phyloP scores from a whole-genome alignment of 2,329 filamentous ascomycete genomes.

The Shiraia bambusicola region DNA sequence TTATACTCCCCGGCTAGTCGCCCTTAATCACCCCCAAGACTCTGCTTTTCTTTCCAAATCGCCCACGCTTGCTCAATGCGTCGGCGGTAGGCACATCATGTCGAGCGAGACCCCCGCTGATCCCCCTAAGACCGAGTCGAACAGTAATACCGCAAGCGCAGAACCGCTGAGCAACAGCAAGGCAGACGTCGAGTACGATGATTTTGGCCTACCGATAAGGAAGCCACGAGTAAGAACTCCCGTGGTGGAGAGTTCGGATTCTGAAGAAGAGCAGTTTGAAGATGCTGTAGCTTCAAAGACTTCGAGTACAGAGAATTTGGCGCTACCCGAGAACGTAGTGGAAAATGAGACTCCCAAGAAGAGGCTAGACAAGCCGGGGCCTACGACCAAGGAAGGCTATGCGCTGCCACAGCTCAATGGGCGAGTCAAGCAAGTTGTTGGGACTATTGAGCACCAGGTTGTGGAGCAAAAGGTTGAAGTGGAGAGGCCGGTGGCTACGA shows the following conservation, averaged over 20 bases:
- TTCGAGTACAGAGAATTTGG: constrained; percentile 25
- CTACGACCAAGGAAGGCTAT: constrained; percentile 10
- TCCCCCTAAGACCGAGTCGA: constrained; percentile 28
- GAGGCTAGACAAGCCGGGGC: constrained; percentile 5
- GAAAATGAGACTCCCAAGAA: constrained; percentile 5
- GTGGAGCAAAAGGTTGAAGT: constrained; percentile 8
- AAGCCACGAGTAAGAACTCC: constrained; percentile 44
- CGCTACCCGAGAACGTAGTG: constrained; percentile 29
- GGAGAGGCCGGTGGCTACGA: background rate
- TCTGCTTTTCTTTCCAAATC: background rate
- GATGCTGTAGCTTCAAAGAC: constrained; percentile 30
- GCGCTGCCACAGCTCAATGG: constrained; percentile 16
- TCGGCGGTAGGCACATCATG: constrained; percentile 23
- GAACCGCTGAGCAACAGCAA: constrained; percentile 11
- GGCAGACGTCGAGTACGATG: constrained; percentile 58
- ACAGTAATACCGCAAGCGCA: constrained; percentile 14
- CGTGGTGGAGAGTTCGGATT: constrained; percentile 29
- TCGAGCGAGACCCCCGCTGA: constrained; percentile 33
- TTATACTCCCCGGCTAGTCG: background rate
- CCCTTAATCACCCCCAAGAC: constrained; percentile 5
- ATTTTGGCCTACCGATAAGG: constrained; percentile 69
- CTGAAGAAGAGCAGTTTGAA: constrained; percentile 30
- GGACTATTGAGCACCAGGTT: constrained; percentile 10
- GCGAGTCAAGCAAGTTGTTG: constrained; percentile 11
- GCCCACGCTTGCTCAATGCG: constrained; percentile 5